Percentiles rank a stretch among this genome's conserved stretches.
phyloP scores from a whole-genome alignment of 2,329 filamentous ascomycete genomes.

The Anthostomella pinea region DNA sequence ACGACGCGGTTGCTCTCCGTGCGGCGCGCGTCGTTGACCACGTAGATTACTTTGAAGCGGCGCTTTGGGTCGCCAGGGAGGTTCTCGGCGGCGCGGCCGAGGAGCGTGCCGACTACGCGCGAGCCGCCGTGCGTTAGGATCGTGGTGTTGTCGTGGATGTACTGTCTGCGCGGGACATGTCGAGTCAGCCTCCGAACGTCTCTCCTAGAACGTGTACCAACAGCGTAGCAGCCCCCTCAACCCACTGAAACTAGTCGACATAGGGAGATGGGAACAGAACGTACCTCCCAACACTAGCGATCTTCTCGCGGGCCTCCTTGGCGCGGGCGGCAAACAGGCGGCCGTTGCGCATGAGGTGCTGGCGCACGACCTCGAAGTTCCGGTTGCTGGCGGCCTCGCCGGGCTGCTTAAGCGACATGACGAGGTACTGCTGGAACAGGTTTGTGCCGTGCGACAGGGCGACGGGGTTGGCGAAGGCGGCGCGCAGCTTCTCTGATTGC shows the following conservation, averaged over 20 bases:
- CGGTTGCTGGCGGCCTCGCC: slow-evolving; percentile 35
- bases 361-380: slow-evolving; percentile 78
- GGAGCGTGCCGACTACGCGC: slow-evolving; percentile 74
- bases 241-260: too few relatives aligned
- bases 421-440: slow-evolving; percentile 91
- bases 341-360: slow-evolving; percentile 82
- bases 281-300: slow-evolving; percentile 66
- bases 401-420: slow-evolving; percentile 65
- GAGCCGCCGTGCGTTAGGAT: slow-evolving; percentile 92
- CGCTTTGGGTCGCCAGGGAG: slow-evolving; percentile 48
- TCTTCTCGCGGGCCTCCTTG: slow-evolving; percentile 78
- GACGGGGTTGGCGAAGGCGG: slow-evolving; percentile 80
- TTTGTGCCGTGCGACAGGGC: slow-evolving; percentile 92
- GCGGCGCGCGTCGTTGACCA: slow-evolving; percentile 54
- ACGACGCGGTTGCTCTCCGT: slow-evolving; percentile 71
- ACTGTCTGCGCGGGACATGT: slow-evolving; percentile 49
- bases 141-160: slow-evolving; percentile 73
- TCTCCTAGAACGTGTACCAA: not conserved
- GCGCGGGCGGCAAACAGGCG: slow-evolving; percentile 83
- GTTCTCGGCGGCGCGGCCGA: slow-evolving; percentile 70
- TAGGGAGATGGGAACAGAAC: too few relatives aligned
- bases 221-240: too few relatives aligned
- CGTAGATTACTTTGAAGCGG: slow-evolving; percentile 81
- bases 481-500: slow-evolving; percentile 75
- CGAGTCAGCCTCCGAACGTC: not conserved